Evolutionary conservation across 139 green algal species (phyloP).

Genomic region (Microglena sp.): DNA sequence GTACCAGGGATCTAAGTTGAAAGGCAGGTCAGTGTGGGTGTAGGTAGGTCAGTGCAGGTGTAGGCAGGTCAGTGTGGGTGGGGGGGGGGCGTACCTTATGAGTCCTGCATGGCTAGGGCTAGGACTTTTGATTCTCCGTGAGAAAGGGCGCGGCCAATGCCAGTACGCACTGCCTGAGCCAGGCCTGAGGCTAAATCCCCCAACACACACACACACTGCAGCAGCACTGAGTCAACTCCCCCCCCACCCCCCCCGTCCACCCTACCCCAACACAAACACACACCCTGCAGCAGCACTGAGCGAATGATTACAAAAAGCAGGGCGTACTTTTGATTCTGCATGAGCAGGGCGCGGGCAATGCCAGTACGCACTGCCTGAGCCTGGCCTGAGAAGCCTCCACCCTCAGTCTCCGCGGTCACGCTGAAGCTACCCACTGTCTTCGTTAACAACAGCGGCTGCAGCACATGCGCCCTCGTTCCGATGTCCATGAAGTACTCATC

Average conservation of each 20-base stretch:
- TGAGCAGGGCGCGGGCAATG: conserved; percentile 58
- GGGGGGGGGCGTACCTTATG: no score
- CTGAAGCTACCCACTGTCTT: conserved; percentile 54
- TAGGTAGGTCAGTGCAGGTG: no score
- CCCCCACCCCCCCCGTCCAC: no score
- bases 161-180: conserved; percentile 71
- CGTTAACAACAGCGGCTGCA: conserved; percentile 71
- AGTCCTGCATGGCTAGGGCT: no score
- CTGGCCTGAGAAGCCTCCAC: conserved; percentile 48
- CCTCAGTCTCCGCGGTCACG: conserved; percentile 43
- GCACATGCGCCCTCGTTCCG: conserved; percentile 41
- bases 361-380: conserved; percentile 73
- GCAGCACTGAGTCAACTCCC: no score
- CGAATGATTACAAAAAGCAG: not conserved
- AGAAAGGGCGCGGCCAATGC: conserved; percentile 63
- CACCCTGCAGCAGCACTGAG: conserved; percentile 50
- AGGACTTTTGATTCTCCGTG: not conserved
- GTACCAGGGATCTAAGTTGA: no score
- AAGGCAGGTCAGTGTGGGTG: no score
- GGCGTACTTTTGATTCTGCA: not conserved
- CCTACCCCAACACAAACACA: no score
- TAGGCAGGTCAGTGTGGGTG: no score
- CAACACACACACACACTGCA: no score
- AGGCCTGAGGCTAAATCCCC: no score
- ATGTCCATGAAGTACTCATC: conserved; percentile 65